A percentile compares a stretch with the other conserved stretches of the same genome.
phyloP scores from a whole-genome alignment of 2,329 filamentous ascomycete genomes.

The Botrytis medusae region DNA sequence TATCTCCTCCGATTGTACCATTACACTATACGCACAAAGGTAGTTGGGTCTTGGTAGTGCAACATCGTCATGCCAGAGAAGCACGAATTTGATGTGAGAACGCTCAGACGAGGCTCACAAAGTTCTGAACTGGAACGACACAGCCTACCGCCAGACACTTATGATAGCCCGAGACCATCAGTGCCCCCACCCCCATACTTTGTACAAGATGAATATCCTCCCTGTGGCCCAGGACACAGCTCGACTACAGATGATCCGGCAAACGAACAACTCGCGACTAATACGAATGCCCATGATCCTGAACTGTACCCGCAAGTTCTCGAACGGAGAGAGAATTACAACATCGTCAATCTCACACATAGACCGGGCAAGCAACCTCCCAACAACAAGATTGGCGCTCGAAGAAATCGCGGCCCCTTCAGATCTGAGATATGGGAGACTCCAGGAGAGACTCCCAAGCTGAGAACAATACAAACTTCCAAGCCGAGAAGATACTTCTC shows the following conservation, averaged over 20 bases:
- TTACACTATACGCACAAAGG: background rate
- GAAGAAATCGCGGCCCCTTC: background rate
- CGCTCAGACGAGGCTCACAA: background rate
- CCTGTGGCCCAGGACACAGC: background rate
- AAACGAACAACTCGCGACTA: background rate
- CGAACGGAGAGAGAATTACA: background rate
- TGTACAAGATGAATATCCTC: background rate
- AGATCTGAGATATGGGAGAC: background rate
- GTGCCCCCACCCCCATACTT: background rate
- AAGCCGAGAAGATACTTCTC: background rate
- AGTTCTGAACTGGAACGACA: background rate
- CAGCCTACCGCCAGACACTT: background rate
- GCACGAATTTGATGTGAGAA: constrained; percentile 4
- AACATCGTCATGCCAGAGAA: constrained; percentile 1
- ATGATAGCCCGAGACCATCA: background rate
- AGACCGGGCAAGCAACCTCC: background rate
- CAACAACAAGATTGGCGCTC: too few relatives aligned
- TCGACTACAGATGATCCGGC: background rate
- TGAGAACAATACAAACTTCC: background rate
- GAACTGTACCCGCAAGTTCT: background rate
- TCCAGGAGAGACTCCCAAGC: background rate
- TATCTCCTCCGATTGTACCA: background rate
- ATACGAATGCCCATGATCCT: too few relatives aligned
- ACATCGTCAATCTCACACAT: background rate
- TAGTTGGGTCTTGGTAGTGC: too few relatives aligned